Evolutionary conservation across 2,329 filamentous ascomycete species (phyloP), one percentile per base, ranked within the genome.

Genomic region (Albophoma yamanashiensis): DNA sequence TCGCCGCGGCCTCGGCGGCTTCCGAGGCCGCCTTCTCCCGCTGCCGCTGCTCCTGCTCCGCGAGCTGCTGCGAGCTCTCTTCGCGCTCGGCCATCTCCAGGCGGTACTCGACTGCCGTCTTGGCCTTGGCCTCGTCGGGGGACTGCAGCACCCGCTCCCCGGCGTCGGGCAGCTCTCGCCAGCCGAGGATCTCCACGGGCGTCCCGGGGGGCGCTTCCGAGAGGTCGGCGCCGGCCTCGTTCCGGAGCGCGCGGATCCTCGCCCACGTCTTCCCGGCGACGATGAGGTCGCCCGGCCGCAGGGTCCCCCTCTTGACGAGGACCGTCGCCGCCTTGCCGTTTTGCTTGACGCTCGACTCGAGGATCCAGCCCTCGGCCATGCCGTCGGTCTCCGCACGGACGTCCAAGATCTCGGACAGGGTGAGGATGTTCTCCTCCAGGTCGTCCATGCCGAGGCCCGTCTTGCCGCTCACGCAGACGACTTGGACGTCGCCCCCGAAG

Each of bases 131-230:
- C 74, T 97, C 92, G 65, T 87, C 85, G 0, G 83, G 79, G 1
- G 92, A 91, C 75, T 97, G 89, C 0, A 99, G 79, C 11, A 96
- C 88, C 76, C 91, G 86, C 67, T 95, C 90, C 57, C 95, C 95
- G 1, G 94, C 93, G 31, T 83, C 81, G 0, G 94, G 93, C 8
- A 83, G 73, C 64, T 91, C 87, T 67, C 87, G 87, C 94, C 94
- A 99, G n/a, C 94, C 94, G 63, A 97, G 86, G 25, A 99, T 85
- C 73, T 97, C 91, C 3, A 96, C 89, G 0, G 95, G 92, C 36
- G 88, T 94, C 42, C 94, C 94, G 0, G 94, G 95, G 0, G 87
- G 85, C 17, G 91, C 92, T 72, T 91, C 86, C 1, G 78, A 66
- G 20, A 97, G 77, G 15, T 86, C 79, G 2, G 81, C 75, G 25